phyloP scores from a whole-genome alignment of 208 protist species.

The Phytomonas sp. region DNA sequence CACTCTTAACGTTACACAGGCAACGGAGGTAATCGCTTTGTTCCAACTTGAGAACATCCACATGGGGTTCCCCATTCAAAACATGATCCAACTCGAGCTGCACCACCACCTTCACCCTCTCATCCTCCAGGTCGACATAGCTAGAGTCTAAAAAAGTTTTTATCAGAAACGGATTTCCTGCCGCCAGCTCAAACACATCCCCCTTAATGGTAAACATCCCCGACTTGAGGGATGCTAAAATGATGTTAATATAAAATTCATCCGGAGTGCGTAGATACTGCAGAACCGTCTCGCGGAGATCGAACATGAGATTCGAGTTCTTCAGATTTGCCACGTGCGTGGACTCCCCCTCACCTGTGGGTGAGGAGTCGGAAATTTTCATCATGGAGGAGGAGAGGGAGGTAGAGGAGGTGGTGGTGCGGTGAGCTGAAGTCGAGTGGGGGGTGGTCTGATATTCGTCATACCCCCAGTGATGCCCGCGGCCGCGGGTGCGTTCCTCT shows the following conservation, averaged over 20 bases:
- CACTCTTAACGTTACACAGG: conserved; percentile 47
- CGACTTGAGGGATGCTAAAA: conserved; percentile 67
- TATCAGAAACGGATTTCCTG: conserved; percentile 44
- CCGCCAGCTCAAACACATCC: conserved; percentile 46
- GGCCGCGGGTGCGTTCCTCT: not conserved
- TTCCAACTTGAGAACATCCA: conserved; percentile 24
- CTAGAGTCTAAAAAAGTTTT: conserved; percentile 56
- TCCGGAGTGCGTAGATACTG: conserved; percentile 60
- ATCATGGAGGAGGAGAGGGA: not conserved
- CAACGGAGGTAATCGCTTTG: conserved; percentile 54
- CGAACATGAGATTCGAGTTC: conserved; percentile 36
- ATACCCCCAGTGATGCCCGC: conserved; percentile 14
- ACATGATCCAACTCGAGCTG: conserved; percentile 65
- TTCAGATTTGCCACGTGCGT: conserved; percentile 4
- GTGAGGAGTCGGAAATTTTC: not conserved
- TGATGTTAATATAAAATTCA: conserved; percentile 76
- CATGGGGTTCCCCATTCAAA: conserved; percentile 8
- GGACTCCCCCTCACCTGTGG: not conserved
- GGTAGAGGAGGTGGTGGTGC: not conserved
- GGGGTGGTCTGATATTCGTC: conserved; percentile 8
- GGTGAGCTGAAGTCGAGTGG: not conserved
- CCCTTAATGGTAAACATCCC: conserved; percentile 43
- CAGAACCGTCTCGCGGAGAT: conserved; percentile 60
- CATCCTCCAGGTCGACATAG: conserved; percentile 44
- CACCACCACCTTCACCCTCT: conserved; percentile 42